Conservation (phyloP, 345 rosid genomes). For the Combretum micranthum region DNA sequence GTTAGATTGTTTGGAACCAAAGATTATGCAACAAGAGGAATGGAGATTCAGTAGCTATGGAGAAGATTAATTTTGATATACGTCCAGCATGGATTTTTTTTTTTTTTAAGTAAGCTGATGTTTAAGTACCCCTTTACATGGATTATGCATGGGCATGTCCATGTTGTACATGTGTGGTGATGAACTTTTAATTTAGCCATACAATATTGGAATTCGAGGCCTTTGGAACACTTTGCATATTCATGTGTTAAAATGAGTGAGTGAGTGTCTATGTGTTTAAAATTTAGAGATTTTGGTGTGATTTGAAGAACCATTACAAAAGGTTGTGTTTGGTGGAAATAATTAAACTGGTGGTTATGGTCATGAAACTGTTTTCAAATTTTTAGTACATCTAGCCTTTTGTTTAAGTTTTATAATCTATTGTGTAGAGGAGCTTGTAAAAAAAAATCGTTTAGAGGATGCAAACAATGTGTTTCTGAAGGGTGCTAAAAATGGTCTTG, state of each 20-base stretch:
- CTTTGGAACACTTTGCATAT: not conserved
- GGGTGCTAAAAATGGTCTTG: conserved; percentile 74
- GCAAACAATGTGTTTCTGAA: conserved; percentile 84
- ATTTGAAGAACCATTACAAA: no score
- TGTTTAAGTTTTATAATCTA: not conserved
- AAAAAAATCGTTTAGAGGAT: conserved; percentile 62
- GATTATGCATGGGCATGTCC: not conserved
- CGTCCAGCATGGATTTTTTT: conserved; percentile 85
- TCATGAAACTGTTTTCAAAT: not conserved
- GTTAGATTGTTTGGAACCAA: conserved; percentile 63
- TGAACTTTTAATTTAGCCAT: no score
- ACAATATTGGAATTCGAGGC: no score
- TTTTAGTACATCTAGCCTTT: no score
- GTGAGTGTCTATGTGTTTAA: no score
- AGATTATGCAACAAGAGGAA: conserved; percentile 61
- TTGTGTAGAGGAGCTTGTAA: conserved; percentile 70
- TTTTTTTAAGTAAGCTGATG: conserved; percentile 56
- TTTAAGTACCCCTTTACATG: not conserved
- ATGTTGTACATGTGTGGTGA: not conserved
- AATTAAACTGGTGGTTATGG: no score
- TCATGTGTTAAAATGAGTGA: not conserved
- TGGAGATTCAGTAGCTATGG: conserved; percentile 79
- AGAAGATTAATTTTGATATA: conserved; percentile 68
- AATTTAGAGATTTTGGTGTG: no score
- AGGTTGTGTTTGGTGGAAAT: no score